phyloP scores from a whole-genome alignment of 805 yeast species.

The Saccharomyces paradoxus region DNA sequence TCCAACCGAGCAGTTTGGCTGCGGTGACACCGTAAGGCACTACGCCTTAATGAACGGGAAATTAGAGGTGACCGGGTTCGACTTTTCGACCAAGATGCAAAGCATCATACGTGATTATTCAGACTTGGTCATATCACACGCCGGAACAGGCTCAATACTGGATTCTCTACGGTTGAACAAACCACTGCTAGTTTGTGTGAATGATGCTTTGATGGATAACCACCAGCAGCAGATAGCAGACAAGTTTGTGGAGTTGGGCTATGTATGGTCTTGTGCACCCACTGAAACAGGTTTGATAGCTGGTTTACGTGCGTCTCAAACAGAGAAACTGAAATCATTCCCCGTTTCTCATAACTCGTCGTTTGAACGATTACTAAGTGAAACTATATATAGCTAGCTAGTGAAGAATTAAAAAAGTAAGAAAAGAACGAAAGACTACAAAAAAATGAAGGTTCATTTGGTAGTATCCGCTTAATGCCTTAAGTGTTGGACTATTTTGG shows the following conservation, averaged over 20 bases:
- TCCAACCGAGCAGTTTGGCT: slow-evolving; percentile 1
- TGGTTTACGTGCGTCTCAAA: slow-evolving; percentile 7
- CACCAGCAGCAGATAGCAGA: slow-evolving; percentile 75
- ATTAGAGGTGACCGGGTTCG: slow-evolving; percentile 38
- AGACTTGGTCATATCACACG: slow-evolving; percentile 75
- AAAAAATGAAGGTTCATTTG: no score
- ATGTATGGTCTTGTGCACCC: slow-evolving; percentile 22
- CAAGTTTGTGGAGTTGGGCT: slow-evolving; percentile 36
- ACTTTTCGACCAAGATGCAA: slow-evolving; percentile 36
- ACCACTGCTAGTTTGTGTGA: slow-evolving; percentile 62
- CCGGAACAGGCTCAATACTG: slow-evolving; percentile 84
- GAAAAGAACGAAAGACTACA: neutral
- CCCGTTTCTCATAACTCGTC: slow-evolving; percentile 10
- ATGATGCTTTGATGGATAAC: slow-evolving; percentile 70
- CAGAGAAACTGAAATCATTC: slow-evolving; percentile 5
- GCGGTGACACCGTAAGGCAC: neutral
- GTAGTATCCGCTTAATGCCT: no score
- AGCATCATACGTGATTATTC: slow-evolving; percentile 35
- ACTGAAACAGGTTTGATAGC: slow-evolving; percentile 3
- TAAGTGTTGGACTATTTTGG: no score
- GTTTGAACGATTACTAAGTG: slow-evolving; percentile 11
- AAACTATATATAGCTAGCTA: neutral
- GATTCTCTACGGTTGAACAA: slow-evolving; percentile 57
- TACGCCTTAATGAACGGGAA: neutral
- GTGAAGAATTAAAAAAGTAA: neutral